Conservation (phyloP, 805 yeast genomes). For the Lipomyces orientalis region DNA sequence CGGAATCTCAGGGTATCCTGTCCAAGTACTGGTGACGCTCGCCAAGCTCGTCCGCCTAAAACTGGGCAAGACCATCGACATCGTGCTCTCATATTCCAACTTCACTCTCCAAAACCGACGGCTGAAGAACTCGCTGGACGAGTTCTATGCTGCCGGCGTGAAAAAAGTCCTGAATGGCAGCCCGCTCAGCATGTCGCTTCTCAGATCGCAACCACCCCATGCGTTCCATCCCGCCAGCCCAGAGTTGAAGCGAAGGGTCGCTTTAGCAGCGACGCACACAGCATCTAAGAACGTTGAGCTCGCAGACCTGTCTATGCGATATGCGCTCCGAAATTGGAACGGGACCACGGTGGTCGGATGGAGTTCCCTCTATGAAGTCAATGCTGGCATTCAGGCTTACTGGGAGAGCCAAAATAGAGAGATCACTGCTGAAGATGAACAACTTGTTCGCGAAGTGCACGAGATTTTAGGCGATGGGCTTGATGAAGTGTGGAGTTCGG, state of each 20-base stretch:
- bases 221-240: constrained; percentile 80
- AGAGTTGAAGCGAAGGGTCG: constrained; percentile 56
- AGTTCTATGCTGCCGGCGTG: constrained; percentile 63
- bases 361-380: constrained; percentile 65
- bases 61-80: constrained; percentile 70
- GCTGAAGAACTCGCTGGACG: constrained; percentile 55
- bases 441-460: constrained; percentile 53
- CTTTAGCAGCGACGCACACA: constrained; percentile 54
- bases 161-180: constrained; percentile 76
- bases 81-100: constrained; percentile 77
- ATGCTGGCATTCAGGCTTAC: constrained; percentile 64
- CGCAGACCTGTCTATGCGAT: constrained; percentile 82
- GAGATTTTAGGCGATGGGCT: constrained; percentile 56
- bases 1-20: constrained; percentile 89
- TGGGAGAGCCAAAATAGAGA: constrained; percentile 52
- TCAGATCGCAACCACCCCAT: constrained; percentile 70
- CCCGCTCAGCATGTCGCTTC: constrained; percentile 84
- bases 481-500: constrained; percentile 71
- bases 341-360: constrained; percentile 82
- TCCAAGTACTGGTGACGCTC: constrained; percentile 64
- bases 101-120: constrained; percentile 78
- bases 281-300: constrained; percentile 62
- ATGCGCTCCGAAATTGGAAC: constrained; percentile 68
- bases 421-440: constrained; percentile 52
- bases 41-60: constrained; percentile 49